Percentiles rank a stretch among this genome's conserved stretches.
These are phyloP conservation scores for Abortiporus biennis DNA, from an alignment of 1,284 basidiomycete species.

Conservation along the genomic window DNA sequence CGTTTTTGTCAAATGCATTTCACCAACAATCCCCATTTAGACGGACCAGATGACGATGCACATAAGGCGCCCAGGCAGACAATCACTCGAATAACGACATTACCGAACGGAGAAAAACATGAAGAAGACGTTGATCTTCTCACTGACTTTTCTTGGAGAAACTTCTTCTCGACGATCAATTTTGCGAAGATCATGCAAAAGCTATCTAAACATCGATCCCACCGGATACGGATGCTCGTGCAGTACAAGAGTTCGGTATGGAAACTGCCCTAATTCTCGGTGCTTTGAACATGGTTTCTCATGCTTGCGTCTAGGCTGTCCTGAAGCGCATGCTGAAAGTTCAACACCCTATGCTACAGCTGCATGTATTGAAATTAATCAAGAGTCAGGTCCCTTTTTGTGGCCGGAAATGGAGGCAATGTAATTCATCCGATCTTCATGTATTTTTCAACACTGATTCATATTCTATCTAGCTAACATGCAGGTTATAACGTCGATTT, in stretches of 20 bases:
- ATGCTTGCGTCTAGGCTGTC: conserved; percentile 60
- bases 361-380: conserved; percentile 96
- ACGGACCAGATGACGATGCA: conserved; percentile 52
- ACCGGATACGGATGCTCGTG: conserved; percentile 93
- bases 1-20: conserved; percentile 83
- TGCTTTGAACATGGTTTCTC: neutral
- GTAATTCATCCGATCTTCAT: conserved; percentile 37
- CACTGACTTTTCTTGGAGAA: conserved; percentile 95
- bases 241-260: conserved; percentile 97
- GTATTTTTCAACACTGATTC: conserved; percentile 4
- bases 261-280: no score
- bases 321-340: conserved; percentile 93
- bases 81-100: conserved; percentile 43
- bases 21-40: conserved; percentile 51
- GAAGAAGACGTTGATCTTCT: conserved; percentile 89
- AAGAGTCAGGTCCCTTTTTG: conserved; percentile 99
- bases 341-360: conserved; percentile 89
- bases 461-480: conserved; percentile 73
- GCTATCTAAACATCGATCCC: conserved; percentile 90
- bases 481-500: conserved; percentile 99
- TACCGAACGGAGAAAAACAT: conserved; percentile 65
- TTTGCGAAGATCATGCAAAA: conserved; percentile 99
- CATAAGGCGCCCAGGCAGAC: conserved; percentile 51
- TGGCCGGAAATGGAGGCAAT: conserved; percentile 97
- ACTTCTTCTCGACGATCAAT: conserved; percentile 98